phyloP scores from a whole-genome alignment of 1,284 basidiomycete genomes.

The Cronartium quercuum region DNA sequence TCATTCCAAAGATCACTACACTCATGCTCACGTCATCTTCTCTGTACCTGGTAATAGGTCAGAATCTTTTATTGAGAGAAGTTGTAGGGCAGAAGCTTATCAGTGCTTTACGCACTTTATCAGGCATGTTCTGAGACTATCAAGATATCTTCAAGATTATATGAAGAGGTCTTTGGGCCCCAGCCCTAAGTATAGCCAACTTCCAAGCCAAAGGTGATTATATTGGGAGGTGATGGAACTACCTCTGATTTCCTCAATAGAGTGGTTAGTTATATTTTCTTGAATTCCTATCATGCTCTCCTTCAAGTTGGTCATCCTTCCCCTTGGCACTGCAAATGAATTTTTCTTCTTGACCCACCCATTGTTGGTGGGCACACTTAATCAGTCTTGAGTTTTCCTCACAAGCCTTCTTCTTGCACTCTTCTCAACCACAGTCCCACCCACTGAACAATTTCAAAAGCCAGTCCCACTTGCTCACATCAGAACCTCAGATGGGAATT shows the following conservation, averaged over 20 bases:
- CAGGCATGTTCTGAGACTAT: too few relatives aligned
- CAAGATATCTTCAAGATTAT: background rate
- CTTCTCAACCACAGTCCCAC: slow-evolving; percentile 45
- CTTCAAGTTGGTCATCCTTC: slow-evolving; percentile 52
- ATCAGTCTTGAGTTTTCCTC: slow-evolving; percentile 50
- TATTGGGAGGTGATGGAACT: slow-evolving; percentile 74
- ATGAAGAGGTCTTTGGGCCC: too few relatives aligned
- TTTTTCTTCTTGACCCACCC: slow-evolving; percentile 61
- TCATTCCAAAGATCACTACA: too few relatives aligned
- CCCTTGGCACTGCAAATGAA: slow-evolving; percentile 89
- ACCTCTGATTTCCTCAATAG: slow-evolving; percentile 73
- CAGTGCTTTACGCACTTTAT: too few relatives aligned
- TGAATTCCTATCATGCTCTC: background rate
- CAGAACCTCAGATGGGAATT: background rate
- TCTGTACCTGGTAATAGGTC: too few relatives aligned
- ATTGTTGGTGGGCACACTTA: slow-evolving; percentile 50
- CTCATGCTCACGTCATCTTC: too few relatives aligned
- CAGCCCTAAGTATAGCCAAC: background rate
- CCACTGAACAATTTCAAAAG: background rate
- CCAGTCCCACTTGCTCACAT: slow-evolving; percentile 63
- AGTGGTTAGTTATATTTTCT: slow-evolving; percentile 50
- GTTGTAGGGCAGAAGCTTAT: too few relatives aligned
- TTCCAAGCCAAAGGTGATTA: background rate
- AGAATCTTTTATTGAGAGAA: too few relatives aligned
- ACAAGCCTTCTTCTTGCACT: slow-evolving; percentile 47